Conservation (phyloP, 2,329 filamentous ascomycete genomes). For the Curvularia lunata region DNA sequence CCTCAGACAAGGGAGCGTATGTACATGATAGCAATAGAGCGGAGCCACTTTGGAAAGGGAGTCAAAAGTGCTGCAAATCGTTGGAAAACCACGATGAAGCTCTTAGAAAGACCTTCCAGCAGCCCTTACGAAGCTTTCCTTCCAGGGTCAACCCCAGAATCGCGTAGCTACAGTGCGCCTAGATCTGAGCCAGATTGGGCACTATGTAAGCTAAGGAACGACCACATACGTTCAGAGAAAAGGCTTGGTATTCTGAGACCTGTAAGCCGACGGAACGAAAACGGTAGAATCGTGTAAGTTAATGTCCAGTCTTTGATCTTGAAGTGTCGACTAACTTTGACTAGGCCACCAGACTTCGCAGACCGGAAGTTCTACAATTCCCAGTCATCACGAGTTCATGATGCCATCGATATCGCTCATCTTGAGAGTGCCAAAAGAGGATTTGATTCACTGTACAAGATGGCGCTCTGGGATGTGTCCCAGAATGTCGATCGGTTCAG, state of each 20-base stretch:
- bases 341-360: slow-evolving; percentile 61
- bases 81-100: slow-evolving; percentile 57
- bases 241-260: slow-evolving; percentile 62
- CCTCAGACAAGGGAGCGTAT: slow-evolving; percentile 66
- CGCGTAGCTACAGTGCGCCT: slow-evolving; percentile 48
- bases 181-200: slow-evolving; percentile 57
- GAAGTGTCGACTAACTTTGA: slow-evolving; percentile 1
- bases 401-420: slow-evolving; percentile 69
- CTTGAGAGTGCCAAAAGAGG: slow-evolving; percentile 57
- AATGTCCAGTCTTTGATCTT: neutral
- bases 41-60: slow-evolving; percentile 23
- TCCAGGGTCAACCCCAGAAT: slow-evolving; percentile 59
- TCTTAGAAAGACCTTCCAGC: slow-evolving; percentile 64
- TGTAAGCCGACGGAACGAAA: slow-evolving; percentile 65
- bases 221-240: slow-evolving; percentile 58
- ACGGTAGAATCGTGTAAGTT: slow-evolving; percentile 53
- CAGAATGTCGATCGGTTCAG: slow-evolving; percentile 72
- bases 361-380: slow-evolving; percentile 58
- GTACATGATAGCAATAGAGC: slow-evolving; percentile 56
- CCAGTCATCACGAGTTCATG: slow-evolving; percentile 66
- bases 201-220: slow-evolving; percentile 66
- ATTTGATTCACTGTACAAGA: slow-evolving; percentile 66
- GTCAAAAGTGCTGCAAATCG: slow-evolving; percentile 18
- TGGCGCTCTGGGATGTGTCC: slow-evolving; percentile 65
- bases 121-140: slow-evolving; percentile 68